Percentiles rank a stretch among this genome's conserved stretches.
These are phyloP conservation scores for Scheffersomyces titani DNA, from an alignment of 1,139 yeast species.

Conservation along the genomic window DNA sequence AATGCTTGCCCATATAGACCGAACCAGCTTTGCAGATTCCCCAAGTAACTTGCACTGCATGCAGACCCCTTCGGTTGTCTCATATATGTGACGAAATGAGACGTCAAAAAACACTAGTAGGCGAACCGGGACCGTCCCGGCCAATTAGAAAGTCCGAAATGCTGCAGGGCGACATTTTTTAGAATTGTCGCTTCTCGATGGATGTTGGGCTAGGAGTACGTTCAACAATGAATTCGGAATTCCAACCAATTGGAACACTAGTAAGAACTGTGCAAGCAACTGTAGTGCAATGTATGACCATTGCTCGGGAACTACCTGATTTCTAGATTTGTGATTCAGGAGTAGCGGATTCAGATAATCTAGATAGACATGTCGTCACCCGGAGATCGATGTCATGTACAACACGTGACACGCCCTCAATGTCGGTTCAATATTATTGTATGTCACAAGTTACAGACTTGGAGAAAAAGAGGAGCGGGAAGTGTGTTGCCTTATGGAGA, in stretches of 20 bases:
- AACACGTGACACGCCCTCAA: background rate
- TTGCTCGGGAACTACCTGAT: background rate
- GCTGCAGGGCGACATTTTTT: background rate
- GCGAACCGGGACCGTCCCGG: background rate
- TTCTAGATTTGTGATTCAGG: background rate
- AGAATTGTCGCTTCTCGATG: background rate
- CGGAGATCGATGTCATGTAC: background rate
- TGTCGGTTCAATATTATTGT: background rate
- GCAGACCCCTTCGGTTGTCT: background rate
- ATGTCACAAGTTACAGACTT: background rate
- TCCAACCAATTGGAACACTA: background rate
- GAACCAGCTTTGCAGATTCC: background rate
- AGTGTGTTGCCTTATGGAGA: background rate
- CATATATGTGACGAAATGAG: background rate
- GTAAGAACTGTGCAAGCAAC: background rate
- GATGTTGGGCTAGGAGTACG: background rate
- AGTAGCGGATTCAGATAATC: background rate
- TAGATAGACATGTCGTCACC: no score
- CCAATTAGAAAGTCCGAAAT: background rate
- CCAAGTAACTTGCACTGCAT: background rate
- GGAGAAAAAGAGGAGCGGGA: background rate
- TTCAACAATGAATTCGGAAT: background rate
- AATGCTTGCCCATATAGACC: no score
- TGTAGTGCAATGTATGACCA: background rate
- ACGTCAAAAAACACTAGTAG: background rate